A percentile compares a stretch with the other conserved stretches of the same genome.
Conservation (phyloP, 495 filamentous ascomycete species). For the Annulohypoxylon stygium region DNA sequence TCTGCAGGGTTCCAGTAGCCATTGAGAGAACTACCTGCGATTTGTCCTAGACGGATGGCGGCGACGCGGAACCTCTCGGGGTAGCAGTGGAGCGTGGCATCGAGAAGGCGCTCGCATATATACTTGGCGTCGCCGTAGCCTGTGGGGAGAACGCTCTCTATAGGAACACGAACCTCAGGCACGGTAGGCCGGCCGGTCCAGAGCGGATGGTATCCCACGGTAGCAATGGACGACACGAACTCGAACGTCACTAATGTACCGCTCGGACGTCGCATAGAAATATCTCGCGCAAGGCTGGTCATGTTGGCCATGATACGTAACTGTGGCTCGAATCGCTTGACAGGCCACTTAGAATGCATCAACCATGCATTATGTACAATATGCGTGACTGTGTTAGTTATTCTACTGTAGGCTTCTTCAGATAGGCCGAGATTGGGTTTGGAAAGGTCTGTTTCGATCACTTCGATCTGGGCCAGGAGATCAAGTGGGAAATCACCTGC, state of each 20-base stretch:
- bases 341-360: constrained; percentile 60
- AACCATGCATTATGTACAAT: constrained; percentile 72
- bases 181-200: constrained; percentile 59
- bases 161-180: constrained; percentile 52
- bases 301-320: constrained; percentile 62
- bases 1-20: constrained; percentile 68
- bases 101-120: constrained; percentile 64
- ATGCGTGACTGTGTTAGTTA: constrained; percentile 61
- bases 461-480: constrained; percentile 21
- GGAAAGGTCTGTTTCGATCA: constrained; percentile 62
- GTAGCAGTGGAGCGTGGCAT: constrained; percentile 61
- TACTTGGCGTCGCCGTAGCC: constrained; percentile 68
- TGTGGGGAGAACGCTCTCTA: constrained; percentile 58
- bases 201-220: constrained; percentile 59
- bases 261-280: constrained; percentile 42
- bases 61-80: constrained; percentile 60
- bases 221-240: constrained; percentile 67
- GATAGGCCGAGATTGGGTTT: constrained; percentile 64
- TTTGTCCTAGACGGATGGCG: constrained; percentile 63
- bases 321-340: constrained; percentile 62
- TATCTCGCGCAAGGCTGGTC: constrained; percentile 56
- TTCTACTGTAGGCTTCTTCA: constrained; percentile 50
- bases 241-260: constrained; percentile 56
- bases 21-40: constrained; percentile 59
- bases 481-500: no score